Conservation (phyloP, 1,139 yeast genomes). For the Blastobotrys buckinghamii region DNA sequence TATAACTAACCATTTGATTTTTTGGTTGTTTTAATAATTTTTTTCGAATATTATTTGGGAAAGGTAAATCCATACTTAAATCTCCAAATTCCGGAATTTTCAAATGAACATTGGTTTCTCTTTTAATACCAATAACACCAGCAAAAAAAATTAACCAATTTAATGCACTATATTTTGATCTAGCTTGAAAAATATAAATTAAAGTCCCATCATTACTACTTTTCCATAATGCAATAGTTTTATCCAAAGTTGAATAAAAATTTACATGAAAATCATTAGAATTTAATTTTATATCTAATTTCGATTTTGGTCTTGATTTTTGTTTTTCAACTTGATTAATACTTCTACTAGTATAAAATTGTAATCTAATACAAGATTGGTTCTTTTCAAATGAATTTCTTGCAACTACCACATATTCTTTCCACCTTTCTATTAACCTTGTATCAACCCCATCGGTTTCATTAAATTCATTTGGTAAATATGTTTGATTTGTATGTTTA, state of each 20-base stretch:
- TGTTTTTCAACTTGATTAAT: conserved; percentile 32
- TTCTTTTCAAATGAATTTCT: conserved; percentile 47
- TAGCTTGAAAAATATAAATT: conserved; percentile 51
- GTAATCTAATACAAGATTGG: conserved; percentile 39
- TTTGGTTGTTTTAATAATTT: conserved; percentile 2
- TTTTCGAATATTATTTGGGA: conserved; percentile 1
- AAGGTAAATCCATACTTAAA: conserved; percentile 39
- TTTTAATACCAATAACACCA: conserved; percentile 35
- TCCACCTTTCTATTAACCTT: conserved; percentile 65
- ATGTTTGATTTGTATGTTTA: conserved; percentile 34
- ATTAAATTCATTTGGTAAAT: conserved; percentile 32
- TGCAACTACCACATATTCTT: conserved; percentile 63
- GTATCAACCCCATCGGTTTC: conserved; percentile 46
- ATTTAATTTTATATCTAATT: conserved; percentile 22
- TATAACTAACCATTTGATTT: conserved; percentile 9
- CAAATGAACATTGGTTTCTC: conserved; percentile 33
- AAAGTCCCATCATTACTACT: conserved; percentile 23
- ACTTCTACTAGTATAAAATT: conserved; percentile 50
- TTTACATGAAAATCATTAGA: conserved; percentile 36
- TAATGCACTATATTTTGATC: conserved; percentile 43
- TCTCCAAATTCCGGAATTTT: conserved; percentile 47
- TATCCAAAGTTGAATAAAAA: conserved; percentile 63
- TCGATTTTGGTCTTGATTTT: conserved; percentile 26
- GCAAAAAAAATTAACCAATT: conserved; percentile 61
- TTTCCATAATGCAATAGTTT: conserved; percentile 53